Evolutionary conservation across 2,329 filamentous ascomycete species (phyloP), one percentile per base, ranked within the genome.

Genomic region (Talaromyces sp.): DNA sequence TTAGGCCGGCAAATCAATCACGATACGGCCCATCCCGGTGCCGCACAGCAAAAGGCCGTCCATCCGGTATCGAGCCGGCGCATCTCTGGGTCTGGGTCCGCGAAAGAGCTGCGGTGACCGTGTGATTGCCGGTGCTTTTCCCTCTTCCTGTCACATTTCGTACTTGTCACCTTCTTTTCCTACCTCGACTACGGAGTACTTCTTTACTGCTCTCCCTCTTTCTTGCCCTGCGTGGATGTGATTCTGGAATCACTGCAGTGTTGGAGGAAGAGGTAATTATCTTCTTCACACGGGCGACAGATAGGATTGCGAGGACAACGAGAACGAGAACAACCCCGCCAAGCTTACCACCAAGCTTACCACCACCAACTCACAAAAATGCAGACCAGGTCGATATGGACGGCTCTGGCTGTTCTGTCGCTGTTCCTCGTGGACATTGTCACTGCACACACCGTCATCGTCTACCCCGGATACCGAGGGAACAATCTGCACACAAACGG

Each of bases 401-500:
- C 57, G 33, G 58, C 58, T 17, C 27, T 61, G 62, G 58, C 51
- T 30, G 58, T 56, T 30, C 57, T 55, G 28, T 47, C 57, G 27
- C 55, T 63, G n/a, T 55, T 33, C 36, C 74, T 77, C 58, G 66
- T 72, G 33, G 68, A 75, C 28, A 64, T 78, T 54, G 75, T 76
- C 8, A 70, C 77, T 22, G 80, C 82, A 54, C 91, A 96, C 74
- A 90, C 84, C n/a, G 84, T 96, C 71, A 88, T 96, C 74, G 88
- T 88, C 65, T 96, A 96, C 72, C 92, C 92, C 0, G 90, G 90
- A 67, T 93, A 89, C 87, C 80, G 92, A 83, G 92, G 92, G 66
- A 88, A 96, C 80, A 96, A 92, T 73, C 84, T 96, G 65, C 84
- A 89, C 71, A 89, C 88, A 51, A 96, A 92, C 73, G 86, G 85